phyloP scores from a whole-genome alignment of 345 rosid genomes.

The Syzygium aromaticum region DNA sequence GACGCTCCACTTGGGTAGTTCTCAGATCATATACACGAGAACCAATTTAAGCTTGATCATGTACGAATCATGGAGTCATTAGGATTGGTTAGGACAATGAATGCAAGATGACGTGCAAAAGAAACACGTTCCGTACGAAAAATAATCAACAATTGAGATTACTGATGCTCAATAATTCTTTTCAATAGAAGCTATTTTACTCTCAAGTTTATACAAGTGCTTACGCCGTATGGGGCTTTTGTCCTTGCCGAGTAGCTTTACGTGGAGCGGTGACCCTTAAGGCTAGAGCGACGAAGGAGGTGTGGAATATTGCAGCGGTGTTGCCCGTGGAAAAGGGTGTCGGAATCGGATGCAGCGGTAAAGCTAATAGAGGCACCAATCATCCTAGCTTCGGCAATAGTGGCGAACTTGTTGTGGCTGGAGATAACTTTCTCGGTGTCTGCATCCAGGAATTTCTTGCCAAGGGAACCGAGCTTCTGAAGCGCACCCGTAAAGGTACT shows the following conservation, averaged over 20 bases:
- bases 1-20: neutral
- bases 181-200: neutral
- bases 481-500: constrained; percentile 84
- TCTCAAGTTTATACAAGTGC: neutral
- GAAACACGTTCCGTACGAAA: neutral
- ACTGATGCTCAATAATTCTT: neutral
- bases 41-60: neutral
- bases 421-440: constrained; percentile 43
- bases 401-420: constrained; percentile 41
- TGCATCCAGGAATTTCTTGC: constrained; percentile 71
- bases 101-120: neutral
- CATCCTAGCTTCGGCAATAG: constrained; percentile 30
- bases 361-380: constrained; percentile 27
- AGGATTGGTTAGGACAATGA: neutral
- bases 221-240: neutral
- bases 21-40: neutral
- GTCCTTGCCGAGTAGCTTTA: constrained; percentile 38
- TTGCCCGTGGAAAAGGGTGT: constrained; percentile 58
- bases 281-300: constrained; percentile 85
- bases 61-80: neutral
- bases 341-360: constrained; percentile 3
- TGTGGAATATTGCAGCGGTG: constrained; percentile 68
- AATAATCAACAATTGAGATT: neutral
- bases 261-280: constrained; percentile 92
- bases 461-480: constrained; percentile 78